phyloP scores from a whole-genome alignment of 345 rosid species.

The Hypericum androsaemum region DNA sequence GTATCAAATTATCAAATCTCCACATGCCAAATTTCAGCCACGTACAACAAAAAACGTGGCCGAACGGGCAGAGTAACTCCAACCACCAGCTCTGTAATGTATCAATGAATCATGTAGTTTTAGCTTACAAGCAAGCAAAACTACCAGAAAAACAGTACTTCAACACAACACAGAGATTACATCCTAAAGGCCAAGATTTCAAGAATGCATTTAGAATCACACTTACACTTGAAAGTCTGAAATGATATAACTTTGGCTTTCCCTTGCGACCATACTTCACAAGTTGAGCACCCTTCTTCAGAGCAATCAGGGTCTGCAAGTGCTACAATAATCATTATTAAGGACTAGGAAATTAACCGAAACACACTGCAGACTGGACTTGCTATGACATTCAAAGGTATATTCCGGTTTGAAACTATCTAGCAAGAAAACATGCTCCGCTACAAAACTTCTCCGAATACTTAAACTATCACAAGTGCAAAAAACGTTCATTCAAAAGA shows the following conservation, averaged over 20 bases:
- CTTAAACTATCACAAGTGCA: no score
- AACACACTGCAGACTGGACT: not conserved
- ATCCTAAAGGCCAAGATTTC: slow-evolving; percentile 3
- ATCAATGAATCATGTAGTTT: no score
- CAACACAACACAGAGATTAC: slow-evolving; percentile 3
- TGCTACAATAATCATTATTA: not conserved
- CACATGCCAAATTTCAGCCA: no score
- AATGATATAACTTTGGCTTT: slow-evolving; percentile 84
- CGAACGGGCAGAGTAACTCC: no score
- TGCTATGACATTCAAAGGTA: not conserved
- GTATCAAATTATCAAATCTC: no score
- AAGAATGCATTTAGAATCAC: slow-evolving; percentile 6
- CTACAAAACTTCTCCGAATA: no score
- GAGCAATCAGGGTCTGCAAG: slow-evolving; percentile 71
- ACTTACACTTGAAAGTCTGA: slow-evolving; percentile 87
- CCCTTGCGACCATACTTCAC: slow-evolving; percentile 92
- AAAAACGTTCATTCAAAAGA: no score
- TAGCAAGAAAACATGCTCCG: not conserved
- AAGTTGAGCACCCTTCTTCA: slow-evolving; percentile 90
- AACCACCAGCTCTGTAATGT: no score
- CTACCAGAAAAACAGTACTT: no score
- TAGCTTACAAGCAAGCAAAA: no score
- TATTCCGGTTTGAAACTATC: no score
- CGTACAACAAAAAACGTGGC: no score
- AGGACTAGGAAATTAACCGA: not conserved